Percentiles rank a stretch among this genome's conserved stretches.
These are phyloP conservation scores for Penicillium nucicola DNA, from an alignment of 495 filamentous ascomycete species.

Conservation along the genomic window DNA sequence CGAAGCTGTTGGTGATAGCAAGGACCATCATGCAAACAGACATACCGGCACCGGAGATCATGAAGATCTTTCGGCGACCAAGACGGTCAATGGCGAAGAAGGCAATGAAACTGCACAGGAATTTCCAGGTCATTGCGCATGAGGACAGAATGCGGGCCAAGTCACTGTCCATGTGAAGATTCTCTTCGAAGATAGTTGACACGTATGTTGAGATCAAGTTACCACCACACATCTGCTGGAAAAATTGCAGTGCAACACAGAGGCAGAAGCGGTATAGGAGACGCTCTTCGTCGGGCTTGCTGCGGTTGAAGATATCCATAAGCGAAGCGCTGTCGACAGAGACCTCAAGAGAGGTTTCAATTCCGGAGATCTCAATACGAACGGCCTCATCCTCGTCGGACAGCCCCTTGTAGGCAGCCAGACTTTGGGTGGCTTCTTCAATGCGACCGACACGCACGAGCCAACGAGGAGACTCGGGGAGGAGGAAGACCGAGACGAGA, in stretches of 20 bases:
- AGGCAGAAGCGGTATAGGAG: constrained; percentile 27
- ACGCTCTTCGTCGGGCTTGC: constrained; percentile 19
- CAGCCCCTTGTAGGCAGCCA: constrained; percentile 25
- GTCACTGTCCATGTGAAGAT: constrained; percentile 15
- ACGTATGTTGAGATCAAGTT: constrained; percentile 28
- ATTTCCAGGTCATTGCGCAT: constrained; percentile 45
- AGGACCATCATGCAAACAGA: constrained; percentile 36
- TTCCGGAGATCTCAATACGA: constrained; percentile 26
- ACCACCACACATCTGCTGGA: constrained; percentile 28
- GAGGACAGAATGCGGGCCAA: constrained; percentile 21
- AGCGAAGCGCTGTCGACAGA: constrained; percentile 4
- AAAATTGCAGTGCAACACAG: constrained; percentile 38
- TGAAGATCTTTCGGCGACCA: constrained; percentile 46
- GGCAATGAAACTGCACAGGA: constrained; percentile 36
- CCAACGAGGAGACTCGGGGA: constrained; percentile 62
- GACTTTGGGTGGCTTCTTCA: constrained; percentile 44
- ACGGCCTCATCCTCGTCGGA: constrained; percentile 20
- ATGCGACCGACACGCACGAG: constrained; percentile 53
- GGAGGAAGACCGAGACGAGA: constrained; percentile 53
- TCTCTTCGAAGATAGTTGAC: constrained; percentile 25
- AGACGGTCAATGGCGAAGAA: constrained; percentile 46
- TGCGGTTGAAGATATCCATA: constrained; percentile 11
- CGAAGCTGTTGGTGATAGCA: constrained; percentile 37
- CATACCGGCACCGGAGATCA: constrained; percentile 45
- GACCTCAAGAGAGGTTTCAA: constrained; percentile 33